Base-by-base conservation (phyloP, 176 grass and related monocot genomes). In the Eremochloa ophiuroides region DNA sequence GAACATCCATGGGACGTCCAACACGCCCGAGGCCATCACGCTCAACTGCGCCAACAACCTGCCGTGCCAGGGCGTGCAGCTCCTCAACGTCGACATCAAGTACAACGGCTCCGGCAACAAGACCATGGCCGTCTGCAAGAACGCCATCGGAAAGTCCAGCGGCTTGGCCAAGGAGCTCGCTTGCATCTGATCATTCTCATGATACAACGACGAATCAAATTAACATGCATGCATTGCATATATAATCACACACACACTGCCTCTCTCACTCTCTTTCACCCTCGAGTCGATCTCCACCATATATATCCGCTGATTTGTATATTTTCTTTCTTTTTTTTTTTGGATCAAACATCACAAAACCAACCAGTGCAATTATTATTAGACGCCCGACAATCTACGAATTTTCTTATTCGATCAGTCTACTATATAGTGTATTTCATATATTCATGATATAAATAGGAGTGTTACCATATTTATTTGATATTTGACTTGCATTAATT, bases 1-100 rank as follows among this genome's bases (percentile, higher is more conserved):
- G 65, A 91, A 89, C 76, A 89, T 97, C 86, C 81, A 42, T 10
- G 94, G 91, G 1, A 97, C 88, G 0, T 93, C 90, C 2, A 74
- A 70, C 5, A 91, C 91, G 62, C 86, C 83, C 0, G 83, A 77
- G 66, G 91, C 81, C 4, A 69, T 93, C 58, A 84, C 83, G 33
- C 71, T 97, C 86, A 74, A 78, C 66, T 97, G 94, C 84, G 82
- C 81, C 8, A 73, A 80, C 61, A 85, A 85, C 22, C 46, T 87
- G 39, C 94, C 94, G 0, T 97, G 94, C 65, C 41, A 91, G 65
- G 86, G 86, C 11, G 51, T 97, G 2, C 80, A 93, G 85, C 60
- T 97, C 30, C 17, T 72, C 48, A 88, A 93, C 63, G 84, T 97
- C 64, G 69, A 84, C 50, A 9, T 97, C 76, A 81, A 79, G 83